Conservation (phyloP, 768 basidiomycete genomes). For the Lactarius tabidus region DNA sequence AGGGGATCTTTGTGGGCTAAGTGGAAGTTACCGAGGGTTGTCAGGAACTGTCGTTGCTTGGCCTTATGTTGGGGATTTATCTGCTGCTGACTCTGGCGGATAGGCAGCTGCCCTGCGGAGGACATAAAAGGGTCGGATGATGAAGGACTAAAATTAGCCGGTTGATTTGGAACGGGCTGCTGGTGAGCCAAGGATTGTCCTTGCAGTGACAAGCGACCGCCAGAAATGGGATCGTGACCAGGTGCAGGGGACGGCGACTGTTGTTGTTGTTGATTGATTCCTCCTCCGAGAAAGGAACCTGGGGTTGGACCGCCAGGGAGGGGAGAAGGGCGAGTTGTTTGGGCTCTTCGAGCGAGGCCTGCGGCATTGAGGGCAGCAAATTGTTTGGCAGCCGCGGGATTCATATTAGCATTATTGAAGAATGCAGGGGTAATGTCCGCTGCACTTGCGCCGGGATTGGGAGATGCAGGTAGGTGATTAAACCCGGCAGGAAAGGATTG, state of each 20-base stretch:
- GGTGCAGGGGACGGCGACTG: conserved; percentile 24
- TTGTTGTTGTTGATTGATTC: conserved; percentile 31
- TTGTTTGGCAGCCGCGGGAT: conserved; percentile 71
- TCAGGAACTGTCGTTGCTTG: conserved; percentile 57
- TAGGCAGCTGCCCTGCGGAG: conserved; percentile 38
- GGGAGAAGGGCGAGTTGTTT: conserved; percentile 34
- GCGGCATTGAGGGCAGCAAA: conserved; percentile 72
- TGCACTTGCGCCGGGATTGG: conserved; percentile 16
- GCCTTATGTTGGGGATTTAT: conserved; percentile 40
- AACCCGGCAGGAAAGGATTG: conserved; percentile 17
- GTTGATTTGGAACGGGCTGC: conserved; percentile 33
- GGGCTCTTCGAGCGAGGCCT: conserved; percentile 54
- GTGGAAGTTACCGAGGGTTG: conserved; percentile 58
- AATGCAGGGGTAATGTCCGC: conserved; percentile 11
- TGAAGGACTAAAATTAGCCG: conserved; percentile 15
- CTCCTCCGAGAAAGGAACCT: conserved; percentile 58
- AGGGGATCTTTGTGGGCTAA: conserved; percentile 55
- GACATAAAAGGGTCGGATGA: conserved; percentile 23
- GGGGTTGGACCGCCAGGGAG: conserved; percentile 57
- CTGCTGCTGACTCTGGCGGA: conserved; percentile 31
- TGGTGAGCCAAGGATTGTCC: conserved; percentile 37
- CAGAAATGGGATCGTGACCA: conserved; percentile 30
- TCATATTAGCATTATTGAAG: conserved; percentile 38
- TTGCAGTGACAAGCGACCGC: conserved; percentile 25
- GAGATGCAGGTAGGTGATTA: conserved; percentile 19